These are phyloP conservation scores for Pugionium dolabratum DNA, from an alignment of 345 rosid species.

Conservation along the genomic window DNA sequence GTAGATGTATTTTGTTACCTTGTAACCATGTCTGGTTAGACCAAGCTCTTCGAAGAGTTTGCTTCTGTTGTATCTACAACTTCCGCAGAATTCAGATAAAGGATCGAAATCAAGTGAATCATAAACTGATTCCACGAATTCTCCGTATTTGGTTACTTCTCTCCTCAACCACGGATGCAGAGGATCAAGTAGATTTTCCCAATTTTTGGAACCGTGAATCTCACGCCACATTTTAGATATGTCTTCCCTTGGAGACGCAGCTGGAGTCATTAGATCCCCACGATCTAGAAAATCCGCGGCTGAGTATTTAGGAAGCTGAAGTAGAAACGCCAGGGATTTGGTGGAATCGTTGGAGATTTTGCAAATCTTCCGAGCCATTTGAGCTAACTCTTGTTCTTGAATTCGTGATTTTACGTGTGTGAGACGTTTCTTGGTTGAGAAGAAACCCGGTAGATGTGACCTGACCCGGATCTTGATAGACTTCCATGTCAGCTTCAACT, in stretches of 20 bases:
- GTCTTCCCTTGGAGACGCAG: slow-evolving; percentile 53
- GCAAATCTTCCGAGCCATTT: slow-evolving; percentile 26
- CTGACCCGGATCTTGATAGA: slow-evolving; percentile 41
- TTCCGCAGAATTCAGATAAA: slow-evolving; percentile 60
- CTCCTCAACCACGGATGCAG: slow-evolving; percentile 56
- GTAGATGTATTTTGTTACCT: slow-evolving; percentile 54
- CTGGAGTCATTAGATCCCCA: slow-evolving; percentile 64
- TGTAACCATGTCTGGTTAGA: slow-evolving; percentile 54
- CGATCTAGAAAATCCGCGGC: slow-evolving; percentile 55
- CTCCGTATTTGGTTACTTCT: slow-evolving; percentile 63
- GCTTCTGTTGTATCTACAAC: slow-evolving; percentile 54
- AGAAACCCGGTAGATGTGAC: slow-evolving; percentile 39
- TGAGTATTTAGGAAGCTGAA: slow-evolving; percentile 45
- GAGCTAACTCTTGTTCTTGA: slow-evolving; percentile 30
- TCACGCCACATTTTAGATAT: slow-evolving; percentile 53
- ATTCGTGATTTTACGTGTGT: slow-evolving; percentile 30
- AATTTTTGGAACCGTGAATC: slow-evolving; percentile 49
- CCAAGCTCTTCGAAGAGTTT: slow-evolving; percentile 57
- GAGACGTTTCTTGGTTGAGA: slow-evolving; percentile 36
- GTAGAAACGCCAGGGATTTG: slow-evolving; percentile 47
- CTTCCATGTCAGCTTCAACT: slow-evolving; percentile 45
- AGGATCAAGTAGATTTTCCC: slow-evolving; percentile 58
- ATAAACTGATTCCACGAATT: slow-evolving; percentile 55
- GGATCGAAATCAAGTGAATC: slow-evolving; percentile 69
- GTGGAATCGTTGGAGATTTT: slow-evolving; percentile 35